These are phyloP conservation scores for Immersiporthe knoxdaviesiana DNA, from an alignment of 2,329 filamentous ascomycete genomes.

Conservation along the genomic window DNA sequence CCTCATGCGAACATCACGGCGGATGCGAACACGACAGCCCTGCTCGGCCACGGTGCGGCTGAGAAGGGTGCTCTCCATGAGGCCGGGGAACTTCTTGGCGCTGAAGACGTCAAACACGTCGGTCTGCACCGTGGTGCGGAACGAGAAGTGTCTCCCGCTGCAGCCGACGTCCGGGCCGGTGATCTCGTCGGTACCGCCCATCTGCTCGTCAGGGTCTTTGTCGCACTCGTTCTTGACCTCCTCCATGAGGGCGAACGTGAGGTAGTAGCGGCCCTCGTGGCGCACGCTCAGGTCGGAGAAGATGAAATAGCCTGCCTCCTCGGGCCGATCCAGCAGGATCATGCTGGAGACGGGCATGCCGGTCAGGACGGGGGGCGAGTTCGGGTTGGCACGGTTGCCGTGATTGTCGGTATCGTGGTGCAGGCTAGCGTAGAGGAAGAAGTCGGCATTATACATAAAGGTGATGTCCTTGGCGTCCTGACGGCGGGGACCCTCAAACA, in stretches of 20 bases:
- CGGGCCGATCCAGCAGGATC: constrained; percentile 89
- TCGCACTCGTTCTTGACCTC: constrained; percentile 86
- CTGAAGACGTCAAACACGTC: constrained; percentile 86
- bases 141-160: constrained; percentile 22
- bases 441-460: constrained; percentile 92
- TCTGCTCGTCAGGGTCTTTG: constrained; percentile 59
- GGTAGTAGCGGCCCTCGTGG: constrained; percentile 89
- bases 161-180: constrained; percentile 35
- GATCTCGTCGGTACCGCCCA: constrained; percentile 39
- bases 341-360: constrained; percentile 95
- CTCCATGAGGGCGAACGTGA: constrained; percentile 93
- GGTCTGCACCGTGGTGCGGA: constrained; percentile 60
- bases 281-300: constrained; percentile 96
- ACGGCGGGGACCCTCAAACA: constrained; percentile 73
- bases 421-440: constrained; percentile 93
- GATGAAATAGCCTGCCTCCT: constrained; percentile 86
- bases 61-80: constrained; percentile 84
- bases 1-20: constrained; percentile 66
- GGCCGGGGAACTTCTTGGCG: constrained; percentile 96
- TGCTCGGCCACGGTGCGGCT: constrained; percentile 94
- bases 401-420: constrained; percentile 84
- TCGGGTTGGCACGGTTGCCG: constrained; percentile 70
- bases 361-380: constrained; percentile 81
- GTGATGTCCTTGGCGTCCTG: constrained; percentile 72
- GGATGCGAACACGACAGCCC: constrained; percentile 93